Conservation (phyloP, 805 yeast genomes). For the Diddensiella santjacobensis region DNA sequence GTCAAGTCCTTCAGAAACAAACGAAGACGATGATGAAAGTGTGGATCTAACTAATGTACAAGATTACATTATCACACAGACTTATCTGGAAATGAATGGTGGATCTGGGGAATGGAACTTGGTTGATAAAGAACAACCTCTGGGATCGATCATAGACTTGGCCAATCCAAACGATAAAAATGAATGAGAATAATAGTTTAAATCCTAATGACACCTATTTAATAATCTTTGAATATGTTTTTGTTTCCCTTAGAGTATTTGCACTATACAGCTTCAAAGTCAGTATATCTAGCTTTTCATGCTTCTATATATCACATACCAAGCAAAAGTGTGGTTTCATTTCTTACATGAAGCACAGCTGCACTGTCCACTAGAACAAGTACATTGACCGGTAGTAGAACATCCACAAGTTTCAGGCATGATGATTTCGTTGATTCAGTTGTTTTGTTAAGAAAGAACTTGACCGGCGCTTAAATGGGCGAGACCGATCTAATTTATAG, state of each 20-base stretch:
- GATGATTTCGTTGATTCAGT: too few species aligned
- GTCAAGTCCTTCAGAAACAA: background rate
- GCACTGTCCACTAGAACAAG: background rate
- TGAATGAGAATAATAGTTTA: too few species aligned
- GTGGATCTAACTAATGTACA: constrained; percentile 16
- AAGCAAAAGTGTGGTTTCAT: too few species aligned
- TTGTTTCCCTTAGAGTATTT: too few species aligned
- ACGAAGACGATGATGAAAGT: background rate
- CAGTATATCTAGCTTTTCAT: too few species aligned
- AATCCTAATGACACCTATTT: too few species aligned
- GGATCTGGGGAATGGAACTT: constrained; percentile 35
- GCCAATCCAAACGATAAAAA: background rate
- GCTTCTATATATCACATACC: too few species aligned
- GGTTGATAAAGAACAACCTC: constrained; percentile 19
- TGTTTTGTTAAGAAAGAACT: too few species aligned
- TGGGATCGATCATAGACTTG: background rate
- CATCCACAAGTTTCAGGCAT: background rate
- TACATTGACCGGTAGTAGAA: background rate
- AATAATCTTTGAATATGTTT: too few species aligned
- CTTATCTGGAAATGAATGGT: constrained; percentile 34
- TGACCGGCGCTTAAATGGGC: too few species aligned
- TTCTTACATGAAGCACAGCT: background rate
- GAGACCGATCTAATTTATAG: too few species aligned
- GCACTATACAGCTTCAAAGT: too few species aligned
- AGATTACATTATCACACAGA: constrained; percentile 30